phyloP scores from a whole-genome alignment of 2,329 filamentous ascomycete species.

The Zasmidium angulare region DNA sequence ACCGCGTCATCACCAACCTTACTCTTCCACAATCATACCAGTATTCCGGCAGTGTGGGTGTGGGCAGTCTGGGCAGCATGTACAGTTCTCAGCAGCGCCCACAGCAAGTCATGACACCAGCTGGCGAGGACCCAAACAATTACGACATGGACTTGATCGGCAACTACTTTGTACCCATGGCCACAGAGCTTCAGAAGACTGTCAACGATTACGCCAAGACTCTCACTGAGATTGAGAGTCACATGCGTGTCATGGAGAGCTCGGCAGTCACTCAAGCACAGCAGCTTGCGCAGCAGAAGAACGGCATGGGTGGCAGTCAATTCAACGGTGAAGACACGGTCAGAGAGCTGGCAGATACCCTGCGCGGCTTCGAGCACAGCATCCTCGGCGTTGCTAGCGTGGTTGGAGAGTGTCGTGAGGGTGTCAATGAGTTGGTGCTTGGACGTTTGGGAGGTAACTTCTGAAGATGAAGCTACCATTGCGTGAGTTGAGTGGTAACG shows the following conservation, averaged over 20 bases:
- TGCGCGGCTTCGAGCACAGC: constrained; percentile 51
- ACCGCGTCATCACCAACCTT: constrained; percentile 72
- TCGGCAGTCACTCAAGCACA: constrained; percentile 46
- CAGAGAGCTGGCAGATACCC: constrained; percentile 46
- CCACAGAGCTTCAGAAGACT: constrained; percentile 39
- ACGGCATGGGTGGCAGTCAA: constrained; percentile 20
- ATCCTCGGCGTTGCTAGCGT: constrained; percentile 49
- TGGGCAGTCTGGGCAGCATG: constrained; percentile 19
- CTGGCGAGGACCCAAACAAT: constrained; percentile 14
- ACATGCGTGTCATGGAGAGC: constrained; percentile 50
- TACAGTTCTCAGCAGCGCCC: constrained; percentile 19
- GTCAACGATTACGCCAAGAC: constrained; percentile 44
- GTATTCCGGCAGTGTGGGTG: constrained; percentile 34
- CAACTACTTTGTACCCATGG: constrained; percentile 46
- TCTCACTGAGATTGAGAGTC: constrained; percentile 49
- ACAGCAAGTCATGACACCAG: constrained; percentile 16
- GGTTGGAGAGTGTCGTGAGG: constrained; percentile 49
- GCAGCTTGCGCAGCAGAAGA: constrained; percentile 36
- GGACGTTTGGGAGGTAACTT: constrained; percentile 25
- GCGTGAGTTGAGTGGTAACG: not conserved
- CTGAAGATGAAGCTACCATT: not conserved
- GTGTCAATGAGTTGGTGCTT: constrained; percentile 44
- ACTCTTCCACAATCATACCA: constrained; percentile 67
- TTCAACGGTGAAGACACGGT: constrained; percentile 35
- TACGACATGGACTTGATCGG: constrained; percentile 48